Evolutionary conservation across 805 yeast genomes (phyloP).

Genomic region (Candida chauliodis): DNA sequence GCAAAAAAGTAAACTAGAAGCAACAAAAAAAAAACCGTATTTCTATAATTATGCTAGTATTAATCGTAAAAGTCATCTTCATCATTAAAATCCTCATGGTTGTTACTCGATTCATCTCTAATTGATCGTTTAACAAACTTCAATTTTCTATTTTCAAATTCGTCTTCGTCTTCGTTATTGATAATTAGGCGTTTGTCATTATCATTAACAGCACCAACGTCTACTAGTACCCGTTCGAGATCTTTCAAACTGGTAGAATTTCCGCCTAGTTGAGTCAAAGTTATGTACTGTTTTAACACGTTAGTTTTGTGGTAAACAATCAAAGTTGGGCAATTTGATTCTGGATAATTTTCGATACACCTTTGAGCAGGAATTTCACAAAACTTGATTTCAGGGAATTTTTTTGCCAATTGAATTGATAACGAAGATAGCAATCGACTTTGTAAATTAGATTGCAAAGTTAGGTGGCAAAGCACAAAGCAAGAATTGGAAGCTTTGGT

Average conservation of each 20-base stretch:
- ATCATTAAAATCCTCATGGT: constrained; percentile 14
- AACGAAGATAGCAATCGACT: constrained; percentile 65
- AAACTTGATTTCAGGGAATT: constrained; percentile 79
- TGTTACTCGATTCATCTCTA: constrained; percentile 46
- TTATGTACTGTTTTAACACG: constrained; percentile 76
- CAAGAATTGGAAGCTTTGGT: constrained; percentile 69
- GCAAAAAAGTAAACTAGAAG: constrained; percentile 1
- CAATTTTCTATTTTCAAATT: constrained; percentile 47
- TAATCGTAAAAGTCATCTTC: constrained; percentile 7
- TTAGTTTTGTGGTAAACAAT: constrained; percentile 76
- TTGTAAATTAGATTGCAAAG: constrained; percentile 65
- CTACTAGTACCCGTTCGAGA: constrained; percentile 68
- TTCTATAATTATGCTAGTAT: background rate
- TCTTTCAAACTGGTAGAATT: constrained; percentile 67
- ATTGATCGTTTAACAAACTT: constrained; percentile 58
- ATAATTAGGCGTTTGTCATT: constrained; percentile 64
- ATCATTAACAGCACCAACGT: constrained; percentile 59
- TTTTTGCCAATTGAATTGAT: constrained; percentile 55
- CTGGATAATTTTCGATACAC: constrained; percentile 92
- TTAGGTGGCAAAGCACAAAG: constrained; percentile 77
- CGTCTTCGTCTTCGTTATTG: constrained; percentile 56
- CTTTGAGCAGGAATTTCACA: constrained; percentile 89
- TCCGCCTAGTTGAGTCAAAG: constrained; percentile 82
- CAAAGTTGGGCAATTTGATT: constrained; percentile 84
- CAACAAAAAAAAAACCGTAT: background rate